Base-by-base conservation (phyloP, 805 yeast species). In the Metschnikowia borealis region DNA sequence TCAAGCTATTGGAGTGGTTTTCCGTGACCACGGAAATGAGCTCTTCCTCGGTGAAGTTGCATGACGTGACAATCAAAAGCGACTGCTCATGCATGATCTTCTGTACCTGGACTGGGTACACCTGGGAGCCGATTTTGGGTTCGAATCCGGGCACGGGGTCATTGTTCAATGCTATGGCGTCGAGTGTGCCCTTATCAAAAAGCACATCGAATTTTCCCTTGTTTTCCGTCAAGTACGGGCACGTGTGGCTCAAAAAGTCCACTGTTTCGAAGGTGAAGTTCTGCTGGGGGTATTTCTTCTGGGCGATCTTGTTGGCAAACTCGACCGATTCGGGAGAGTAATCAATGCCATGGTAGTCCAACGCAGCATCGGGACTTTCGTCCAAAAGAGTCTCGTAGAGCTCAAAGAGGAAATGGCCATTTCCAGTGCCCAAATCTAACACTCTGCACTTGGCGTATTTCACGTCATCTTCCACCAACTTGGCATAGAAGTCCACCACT, bases 111-210 rank as follows among this genome's bases (percentile, higher is more conserved):
- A 57, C 55, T 0, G 90, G 82, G 60, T 94, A 92, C 14, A 81
- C 70, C 26, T 84, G 82, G 50, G 79, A 63, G 6, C 79, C 77
- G 15, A 79, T 75, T 50, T 73, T 70, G 6, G 72, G 75, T 7
- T 68, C 75, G 51, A 79, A 79, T 18, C 67, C 75, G 1, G 71
- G 57, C 10, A 73, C 37, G 1, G 71, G 70, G 6, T 65, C 71
- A 20, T 85, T 85, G 64, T 89, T 88, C 41, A 94, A 75, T 0
- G 97, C 97, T 54, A 94, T 92, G 5, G 99, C 99, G 69, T 94
- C 99, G 20, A 94, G 70, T 0, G 99, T 94, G 7, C 99, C 99
- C 65, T 94, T 94, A 68, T 94, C 99, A 15, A 90, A 70, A 1
- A 92, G 80, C 7, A 94, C 66, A 62, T 91, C 96, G 67, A 80